Evolutionary conservation across 345 rosid species (phyloP).

Genomic region (Leavenworthia alabamica): DNA sequence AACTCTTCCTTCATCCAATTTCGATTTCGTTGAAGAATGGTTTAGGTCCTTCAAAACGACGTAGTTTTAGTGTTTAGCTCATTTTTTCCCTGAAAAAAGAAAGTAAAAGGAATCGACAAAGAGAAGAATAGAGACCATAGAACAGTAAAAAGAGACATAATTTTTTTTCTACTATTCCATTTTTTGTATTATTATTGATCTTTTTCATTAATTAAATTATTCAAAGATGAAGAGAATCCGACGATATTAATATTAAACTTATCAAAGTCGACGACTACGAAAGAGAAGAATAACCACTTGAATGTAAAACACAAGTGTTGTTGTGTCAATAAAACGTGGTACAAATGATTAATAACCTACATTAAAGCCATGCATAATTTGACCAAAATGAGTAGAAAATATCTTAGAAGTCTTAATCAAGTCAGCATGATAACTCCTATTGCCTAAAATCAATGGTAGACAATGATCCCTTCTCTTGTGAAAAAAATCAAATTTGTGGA

Average conservation of each 20-base stretch:
- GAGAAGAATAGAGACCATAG: not conserved
- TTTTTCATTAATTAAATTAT: not conserved
- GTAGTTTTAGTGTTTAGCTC: not conserved
- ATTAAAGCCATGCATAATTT: too few relatives aligned
- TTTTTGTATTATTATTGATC: not conserved
- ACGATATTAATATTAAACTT: not conserved
- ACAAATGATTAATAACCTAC: not conserved
- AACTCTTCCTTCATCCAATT: constrained; percentile 18
- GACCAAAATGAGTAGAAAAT: too few relatives aligned
- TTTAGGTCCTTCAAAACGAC: not conserved
- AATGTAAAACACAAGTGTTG: not conserved
- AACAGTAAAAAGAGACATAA: not conserved
- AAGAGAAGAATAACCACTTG: not conserved
- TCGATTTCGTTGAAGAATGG: not conserved
- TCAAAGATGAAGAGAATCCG: not conserved
- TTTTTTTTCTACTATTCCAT: not conserved
- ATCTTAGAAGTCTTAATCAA: too few relatives aligned
- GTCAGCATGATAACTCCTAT: too few relatives aligned
- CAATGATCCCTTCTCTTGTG: too few relatives aligned
- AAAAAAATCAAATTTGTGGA: too few relatives aligned
- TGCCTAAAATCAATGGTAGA: too few relatives aligned
- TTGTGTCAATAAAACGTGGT: not conserved
- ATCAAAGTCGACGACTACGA: not conserved
- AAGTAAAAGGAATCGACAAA: not conserved
- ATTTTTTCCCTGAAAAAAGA: not conserved